Evolutionary conservation across 129 eudicot species (phyloP).

Genomic region (Daucus carota): DNA sequence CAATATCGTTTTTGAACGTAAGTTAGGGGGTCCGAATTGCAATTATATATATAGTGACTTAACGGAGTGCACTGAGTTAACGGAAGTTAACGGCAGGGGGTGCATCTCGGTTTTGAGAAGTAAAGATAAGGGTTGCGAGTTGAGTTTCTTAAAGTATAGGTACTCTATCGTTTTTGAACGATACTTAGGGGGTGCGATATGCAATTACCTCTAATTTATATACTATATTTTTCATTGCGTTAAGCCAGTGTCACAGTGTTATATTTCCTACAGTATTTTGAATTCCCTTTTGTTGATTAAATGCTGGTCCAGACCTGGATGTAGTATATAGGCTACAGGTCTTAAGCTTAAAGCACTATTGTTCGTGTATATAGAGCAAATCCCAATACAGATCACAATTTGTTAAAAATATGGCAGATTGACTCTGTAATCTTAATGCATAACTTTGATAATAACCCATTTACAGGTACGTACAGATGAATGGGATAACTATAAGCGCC

Average conservation of each 20-base stretch:
- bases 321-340: not conserved
- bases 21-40: too few species aligned
- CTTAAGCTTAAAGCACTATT: not conserved
- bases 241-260: not conserved
- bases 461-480: slow-evolving; percentile 50
- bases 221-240: not conserved
- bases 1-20: too few species aligned
- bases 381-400: not conserved
- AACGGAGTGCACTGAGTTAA: too few species aligned
- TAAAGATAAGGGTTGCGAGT: too few species aligned
- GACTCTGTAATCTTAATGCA: not conserved
- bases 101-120: too few species aligned
- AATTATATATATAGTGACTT: too few species aligned
- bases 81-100: too few species aligned
- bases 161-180: too few species aligned
- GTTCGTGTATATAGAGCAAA: not conserved
- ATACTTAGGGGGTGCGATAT: too few species aligned
- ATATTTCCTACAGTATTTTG: not conserved
- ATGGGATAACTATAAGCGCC: slow-evolving; percentile 74
- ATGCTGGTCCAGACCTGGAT: not conserved
- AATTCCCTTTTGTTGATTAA: not conserved
- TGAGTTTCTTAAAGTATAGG: too few species aligned
- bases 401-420: not conserved
- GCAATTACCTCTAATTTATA: too few species aligned
- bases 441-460: not conserved